Conservation (phyloP, 2,329 filamentous ascomycete species). For the Cordyceps javanica region DNA sequence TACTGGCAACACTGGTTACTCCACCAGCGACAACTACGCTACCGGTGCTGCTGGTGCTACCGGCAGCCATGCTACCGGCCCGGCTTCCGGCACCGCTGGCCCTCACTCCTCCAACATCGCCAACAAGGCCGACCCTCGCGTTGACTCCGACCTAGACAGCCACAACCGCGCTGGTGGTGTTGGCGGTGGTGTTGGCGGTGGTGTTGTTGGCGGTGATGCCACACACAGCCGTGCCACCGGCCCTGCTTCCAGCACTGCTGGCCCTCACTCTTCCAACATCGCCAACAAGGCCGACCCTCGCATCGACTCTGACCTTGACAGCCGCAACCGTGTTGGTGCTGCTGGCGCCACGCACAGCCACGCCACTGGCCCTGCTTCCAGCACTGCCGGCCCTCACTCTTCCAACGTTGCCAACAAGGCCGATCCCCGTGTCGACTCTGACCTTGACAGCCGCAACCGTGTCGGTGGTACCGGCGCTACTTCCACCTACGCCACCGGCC, state of each 20-base stretch:
- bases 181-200: no score
- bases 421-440: conserved; percentile 48
- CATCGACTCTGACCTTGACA: conserved; percentile 44
- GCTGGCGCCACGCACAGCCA: no score
- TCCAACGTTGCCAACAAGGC: conserved; percentile 39
- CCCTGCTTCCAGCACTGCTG: conserved; percentile 18
- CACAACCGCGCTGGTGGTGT: conserved; percentile 17
- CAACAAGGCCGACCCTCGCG: conserved; percentile 45
- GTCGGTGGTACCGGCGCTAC: not conserved
- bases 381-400: conserved; percentile 35
- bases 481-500: conserved; percentile 15
- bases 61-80: conserved; percentile 1
- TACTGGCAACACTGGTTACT: conserved; percentile 23
- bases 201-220: no score
- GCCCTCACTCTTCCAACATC: conserved; percentile 37
- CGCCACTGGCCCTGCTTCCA: conserved; percentile 15
- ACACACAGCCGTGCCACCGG: no score
- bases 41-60: not conserved
- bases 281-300: conserved; percentile 46
- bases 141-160: conserved; percentile 44
- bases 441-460: conserved; percentile 35
- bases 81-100: conserved; percentile 18
- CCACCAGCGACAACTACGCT: conserved; percentile 20
- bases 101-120: conserved; percentile 36
- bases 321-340: conserved; percentile 20